phyloP scores from a whole-genome alignment of 2,329 filamentous ascomycete genomes.

The Tolypocladium nubicola region DNA sequence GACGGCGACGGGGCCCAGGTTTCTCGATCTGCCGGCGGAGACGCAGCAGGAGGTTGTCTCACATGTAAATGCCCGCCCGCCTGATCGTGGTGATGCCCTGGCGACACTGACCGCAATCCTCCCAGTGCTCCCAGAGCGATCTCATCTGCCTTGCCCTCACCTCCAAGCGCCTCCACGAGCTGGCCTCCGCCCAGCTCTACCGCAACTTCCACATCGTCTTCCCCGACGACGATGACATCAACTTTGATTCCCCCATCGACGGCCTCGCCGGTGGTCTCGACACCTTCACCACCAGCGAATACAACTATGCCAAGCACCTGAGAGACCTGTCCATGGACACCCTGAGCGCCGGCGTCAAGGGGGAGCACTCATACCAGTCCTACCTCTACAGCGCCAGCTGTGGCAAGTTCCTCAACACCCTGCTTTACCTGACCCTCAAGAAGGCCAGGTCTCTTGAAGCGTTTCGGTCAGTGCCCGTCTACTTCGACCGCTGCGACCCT shows the following conservation, averaged over 20 bases:
- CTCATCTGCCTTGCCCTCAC: slow-evolving; percentile 49
- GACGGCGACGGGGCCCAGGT: slow-evolving; percentile 12
- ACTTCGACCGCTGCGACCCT: background rate
- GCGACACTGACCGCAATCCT: background rate
- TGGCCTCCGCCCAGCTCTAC: slow-evolving; percentile 49
- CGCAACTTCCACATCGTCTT: slow-evolving; percentile 51
- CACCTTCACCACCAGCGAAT: slow-evolving; percentile 52
- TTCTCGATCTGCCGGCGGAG: slow-evolving; percentile 35
- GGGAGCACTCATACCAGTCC: slow-evolving; percentile 40
- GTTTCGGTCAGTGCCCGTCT: slow-evolving; percentile 34
- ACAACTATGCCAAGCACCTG: slow-evolving; percentile 50
- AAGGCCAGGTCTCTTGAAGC: slow-evolving; percentile 43
- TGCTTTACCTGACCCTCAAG: slow-evolving; percentile 45
- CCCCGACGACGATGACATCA: slow-evolving; percentile 44
- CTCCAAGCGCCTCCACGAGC: slow-evolving; percentile 44
- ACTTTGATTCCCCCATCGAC: slow-evolving; percentile 43
- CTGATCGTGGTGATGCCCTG: background rate
- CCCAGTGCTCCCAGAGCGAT: slow-evolving; percentile 39
- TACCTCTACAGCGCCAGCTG: slow-evolving; percentile 45
- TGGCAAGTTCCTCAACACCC: slow-evolving; percentile 54
- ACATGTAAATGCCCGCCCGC: slow-evolving; percentile 25
- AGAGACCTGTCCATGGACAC: slow-evolving; percentile 47
- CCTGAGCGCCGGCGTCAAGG: slow-evolving; percentile 38
- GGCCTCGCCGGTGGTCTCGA: slow-evolving; percentile 47
- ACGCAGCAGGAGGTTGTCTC: slow-evolving; percentile 37